Evolutionary conservation across 129 eudicot species (phyloP).

Genomic region (Flaveria ramosissima): DNA sequence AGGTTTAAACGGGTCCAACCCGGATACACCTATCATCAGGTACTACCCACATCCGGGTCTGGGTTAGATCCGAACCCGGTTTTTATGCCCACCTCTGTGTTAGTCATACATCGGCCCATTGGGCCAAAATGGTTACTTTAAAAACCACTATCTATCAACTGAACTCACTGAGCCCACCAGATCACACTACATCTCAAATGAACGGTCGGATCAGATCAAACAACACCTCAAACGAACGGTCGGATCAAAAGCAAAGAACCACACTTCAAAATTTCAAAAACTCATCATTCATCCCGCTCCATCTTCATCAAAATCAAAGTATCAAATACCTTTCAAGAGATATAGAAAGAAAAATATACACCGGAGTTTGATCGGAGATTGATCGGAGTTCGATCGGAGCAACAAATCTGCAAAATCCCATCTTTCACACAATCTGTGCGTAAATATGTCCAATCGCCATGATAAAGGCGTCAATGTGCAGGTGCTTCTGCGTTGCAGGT

Average conservation of each 20-base stretch:
- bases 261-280: slow-evolving; percentile 52
- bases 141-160: neutral
- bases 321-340: slow-evolving; percentile 11
- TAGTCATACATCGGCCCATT: no score
- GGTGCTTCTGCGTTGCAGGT: slow-evolving; percentile 97
- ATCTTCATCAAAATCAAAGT: slow-evolving; percentile 9
- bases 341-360: neutral
- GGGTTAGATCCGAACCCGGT: no score
- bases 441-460: slow-evolving; percentile 69
- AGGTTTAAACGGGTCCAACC: no score
- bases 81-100: no score
- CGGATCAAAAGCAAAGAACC: slow-evolving; percentile 32
- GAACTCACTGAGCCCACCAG: neutral
- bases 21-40: no score
- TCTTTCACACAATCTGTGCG: slow-evolving; percentile 19
- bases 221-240: slow-evolving; percentile 16
- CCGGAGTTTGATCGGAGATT: neutral
- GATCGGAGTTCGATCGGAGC: slow-evolving; percentile 15
- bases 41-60: no score
- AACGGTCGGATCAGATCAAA: slow-evolving; percentile 24
- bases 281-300: slow-evolving; percentile 53
- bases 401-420: slow-evolving; percentile 8
- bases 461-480: slow-evolving; percentile 91
- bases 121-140: neutral
- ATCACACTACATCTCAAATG: neutral